phyloP scores from a whole-genome alignment of 2,329 filamentous ascomycete genomes.

The Arthrobotrys sphaeroides region DNA sequence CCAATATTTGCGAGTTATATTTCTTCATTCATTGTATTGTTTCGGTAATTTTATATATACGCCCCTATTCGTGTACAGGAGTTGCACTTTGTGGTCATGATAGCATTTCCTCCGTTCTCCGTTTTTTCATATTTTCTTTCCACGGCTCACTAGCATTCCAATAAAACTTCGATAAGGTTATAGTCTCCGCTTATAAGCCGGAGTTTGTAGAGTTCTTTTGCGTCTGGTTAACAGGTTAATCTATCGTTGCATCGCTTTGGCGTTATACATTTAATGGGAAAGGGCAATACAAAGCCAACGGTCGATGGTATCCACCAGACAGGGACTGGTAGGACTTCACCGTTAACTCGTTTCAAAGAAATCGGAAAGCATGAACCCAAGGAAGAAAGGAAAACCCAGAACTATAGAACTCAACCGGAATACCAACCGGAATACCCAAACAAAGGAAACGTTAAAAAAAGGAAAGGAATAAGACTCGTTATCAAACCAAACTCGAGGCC shows the following conservation, averaged over 20 bases:
- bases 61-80: slow-evolving; percentile 25
- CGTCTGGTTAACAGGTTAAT: background rate
- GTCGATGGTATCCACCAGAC: background rate
- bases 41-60: background rate
- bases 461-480: background rate
- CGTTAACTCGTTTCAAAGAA: too few species aligned
- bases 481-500: background rate
- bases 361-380: background rate
- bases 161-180: background rate
- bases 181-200: background rate
- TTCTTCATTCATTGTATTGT: background rate
- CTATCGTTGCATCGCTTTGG: too few species aligned
- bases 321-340: too few species aligned
- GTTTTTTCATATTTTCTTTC: slow-evolving; percentile 1
- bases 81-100: slow-evolving; percentile 25
- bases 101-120: background rate
- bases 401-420: background rate
- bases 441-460: background rate
- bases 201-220: background rate
- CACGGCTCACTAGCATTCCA: slow-evolving; percentile 4
- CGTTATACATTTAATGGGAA: too few species aligned
- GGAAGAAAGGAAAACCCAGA: background rate
- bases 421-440: background rate
- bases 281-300: background rate
- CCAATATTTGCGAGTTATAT: background rate